Base-by-base conservation (phyloP, 129 eudicot genomes). In the Centrapalus pauciflorus region DNA sequence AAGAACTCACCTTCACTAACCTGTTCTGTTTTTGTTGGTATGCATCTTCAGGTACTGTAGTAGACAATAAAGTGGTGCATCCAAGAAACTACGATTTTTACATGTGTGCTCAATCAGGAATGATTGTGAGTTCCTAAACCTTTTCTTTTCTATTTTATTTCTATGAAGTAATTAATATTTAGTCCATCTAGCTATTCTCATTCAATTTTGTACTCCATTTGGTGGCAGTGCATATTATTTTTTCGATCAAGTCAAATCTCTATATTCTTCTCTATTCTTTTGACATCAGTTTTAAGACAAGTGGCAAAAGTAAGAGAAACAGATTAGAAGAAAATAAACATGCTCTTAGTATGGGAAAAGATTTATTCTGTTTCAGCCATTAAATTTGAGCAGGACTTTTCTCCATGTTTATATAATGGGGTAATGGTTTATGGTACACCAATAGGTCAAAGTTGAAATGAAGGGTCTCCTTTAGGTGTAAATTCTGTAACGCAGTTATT, bases 71-170 rank as follows among this genome's bases (percentile, higher is more conserved):
- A 43, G 62, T 93, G 64, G 98, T 91, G 77, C 97, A 91, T 79
- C 96, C 96, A 19, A 83, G 78, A 77, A 82, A 85, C 69, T 85
- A 85, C 83, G 98, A 93, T 66, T 93, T 93, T 74, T 93, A 83
- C 83, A 83, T 93, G 91, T 93, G 95, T 61, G 69, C 96, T 30
- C 96, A 93, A 55, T 95, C 94, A 3, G 98, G 98, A 64, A 81
- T 83, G 79, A 80, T 85, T 62, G 98, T 93, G 68, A 92, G 96
- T 81, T 87, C 21, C 50, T 69, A 21, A n/a, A 64, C 13, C 65
- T 33, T 72, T 74, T 30, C 55, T 61, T 61, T 10, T 34, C 16
- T 25, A 27, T 54, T 19, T 58, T 24, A 37, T 52, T 29, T 40
- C 32, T 21, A 24, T 38, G 13, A 13, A 16, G 34, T 61, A 48